Base-by-base conservation (phyloP, 192 early-diverging fungal species). In the Dissophora ornata region DNA sequence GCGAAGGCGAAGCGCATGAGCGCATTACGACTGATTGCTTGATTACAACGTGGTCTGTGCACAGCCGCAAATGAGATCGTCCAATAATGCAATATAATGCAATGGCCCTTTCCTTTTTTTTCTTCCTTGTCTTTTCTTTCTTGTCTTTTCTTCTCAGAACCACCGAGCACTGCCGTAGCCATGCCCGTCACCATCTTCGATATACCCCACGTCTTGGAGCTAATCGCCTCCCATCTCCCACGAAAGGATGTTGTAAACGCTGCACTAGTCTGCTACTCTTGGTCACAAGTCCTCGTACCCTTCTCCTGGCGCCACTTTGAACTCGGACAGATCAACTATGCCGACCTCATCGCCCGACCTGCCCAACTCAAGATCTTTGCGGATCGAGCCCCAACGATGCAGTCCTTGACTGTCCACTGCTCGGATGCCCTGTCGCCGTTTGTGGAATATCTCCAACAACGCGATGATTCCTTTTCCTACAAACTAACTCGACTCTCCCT, bases 141-240 rank as follows among this genome's bases (percentile, higher is more conserved):
- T n/a, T n/a, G n/a, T n/a, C n/a, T n/a, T n/a, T n/a, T n/a, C n/a
- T n/a, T n/a, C n/a, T n/a, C n/a, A n/a, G n/a, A n/a, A n/a, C n/a
- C n/a, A n/a, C n/a, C n/a, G n/a, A n/a, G n/a, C n/a, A n/a, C n/a
- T n/a, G n/a, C n/a, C n/a, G n/a, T n/a, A n/a, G 13, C 36, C 36
- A 57, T 57, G 56, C 15, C 56, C 21, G 2, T 57, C 25, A 28
- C 40, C 16, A 57, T 57, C 24, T 57, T 57, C 29, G 56, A 57
- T 28, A 2, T 57, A 3, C 38, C 56, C 5, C 56, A 57, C 25
- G n/a, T 57, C 24, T 26, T 57, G 24, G 40, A 57, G 16, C 56
- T 34, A 3, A 44, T 57, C 22, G 15, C 40, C 41, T 4, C 6
- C 1, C 1, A 34, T 19, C 56, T 57, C 10, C 38, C 56, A 4